Base-by-base conservation (phyloP, 1,284 basidiomycete genomes). In the Cryptococcus sp. region DNA sequence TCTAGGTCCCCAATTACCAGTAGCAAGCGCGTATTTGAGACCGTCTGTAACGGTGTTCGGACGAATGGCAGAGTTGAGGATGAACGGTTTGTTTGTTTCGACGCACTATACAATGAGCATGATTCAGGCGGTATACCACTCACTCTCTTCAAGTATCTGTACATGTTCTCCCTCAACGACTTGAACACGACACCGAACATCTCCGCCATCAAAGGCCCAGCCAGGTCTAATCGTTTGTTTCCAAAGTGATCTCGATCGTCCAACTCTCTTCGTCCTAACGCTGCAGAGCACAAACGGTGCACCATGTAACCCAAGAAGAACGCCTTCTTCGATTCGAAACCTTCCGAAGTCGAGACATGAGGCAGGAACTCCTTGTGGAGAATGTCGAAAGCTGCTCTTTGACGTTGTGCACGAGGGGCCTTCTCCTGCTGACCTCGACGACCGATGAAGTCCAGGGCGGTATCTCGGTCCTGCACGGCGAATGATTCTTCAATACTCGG, bases 241-340 rank as follows among this genome's bases (percentile, higher is more conserved):
- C 95, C 95, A 71, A 99, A 99, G 79, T 99, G 96, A 81, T 99
- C 95, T 81, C 95, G 92, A 80, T 99, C 95, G 74, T 99, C 95
- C 41, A 99, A 83, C 74, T 99, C 96, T 70, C 96, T 84, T 55
- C 96, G 84, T 74, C 98, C 94, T 69, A 99, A 80, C 17, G 93
- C 93, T 43, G 96, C 94, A 17, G 97, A 85, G 5, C 97, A 81
- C 25, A 99, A 83, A 58, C 96, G 88, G 80, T 99, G 95, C 50
- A 98, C 91, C 95, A 99, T 99, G 79, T 98, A 99, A n/a, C 96
- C 96, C 63, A 99, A 93, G 84, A 99, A 99, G 80, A 94, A 99
- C 3, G 96, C 96, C 79, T 99, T 99, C 82, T 96, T 96, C 41
- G 91, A 94, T 79, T 96, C 92, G 38, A 93, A 94, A 10, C 94